Percentiles rank a stretch among this genome's conserved stretches.
These are phyloP conservation scores for Sporothrix dimorphospora DNA, from an alignment of 2,329 filamentous ascomycete genomes.

Conservation along the genomic window DNA sequence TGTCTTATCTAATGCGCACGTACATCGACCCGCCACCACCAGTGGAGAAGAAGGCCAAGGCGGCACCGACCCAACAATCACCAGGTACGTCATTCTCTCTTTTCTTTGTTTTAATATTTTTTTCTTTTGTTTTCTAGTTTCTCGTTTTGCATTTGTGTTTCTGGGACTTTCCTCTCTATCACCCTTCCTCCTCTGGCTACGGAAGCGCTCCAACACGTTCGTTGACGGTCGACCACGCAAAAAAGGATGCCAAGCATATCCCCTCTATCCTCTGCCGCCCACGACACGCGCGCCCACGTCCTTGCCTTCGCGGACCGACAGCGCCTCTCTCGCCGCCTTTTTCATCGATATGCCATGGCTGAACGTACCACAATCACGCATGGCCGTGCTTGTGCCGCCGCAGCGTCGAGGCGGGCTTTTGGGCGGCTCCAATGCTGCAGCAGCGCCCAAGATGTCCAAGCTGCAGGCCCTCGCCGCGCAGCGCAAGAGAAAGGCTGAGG, in stretches of 20 bases:
- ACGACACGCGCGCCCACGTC: background rate
- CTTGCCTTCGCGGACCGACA: conserved; percentile 25
- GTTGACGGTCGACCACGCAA: conserved; percentile 30
- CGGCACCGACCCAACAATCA: conserved; percentile 31
- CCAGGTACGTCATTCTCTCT: conserved; percentile 32
- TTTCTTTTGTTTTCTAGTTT: background rate
- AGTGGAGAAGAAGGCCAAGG: conserved; percentile 42
- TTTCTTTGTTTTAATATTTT: background rate
- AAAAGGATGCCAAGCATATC: conserved; percentile 22
- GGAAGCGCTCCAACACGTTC: conserved; percentile 25
- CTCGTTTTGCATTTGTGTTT: background rate
- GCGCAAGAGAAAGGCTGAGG: conserved; percentile 78
- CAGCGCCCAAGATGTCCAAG: conserved; percentile 78
- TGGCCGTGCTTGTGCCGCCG: conserved; percentile 65
- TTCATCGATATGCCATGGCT: conserved; percentile 89
- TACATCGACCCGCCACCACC: conserved; percentile 49
- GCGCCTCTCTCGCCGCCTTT: conserved; percentile 56
- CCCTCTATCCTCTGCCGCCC: conserved; percentile 7
- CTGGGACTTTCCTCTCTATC: background rate
- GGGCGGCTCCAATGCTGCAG: conserved; percentile 65
- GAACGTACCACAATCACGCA: conserved; percentile 66
- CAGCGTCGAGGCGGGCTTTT: conserved; percentile 69
- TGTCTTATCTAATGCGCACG: conserved; percentile 75
- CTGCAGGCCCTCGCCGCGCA: conserved; percentile 86
- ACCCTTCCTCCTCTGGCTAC: background rate